Evolutionary conservation across 2,329 filamentous ascomycete genomes (phyloP), one percentile per base, ranked within the genome.

Genomic region (Ophiosphaerella korrae): DNA sequence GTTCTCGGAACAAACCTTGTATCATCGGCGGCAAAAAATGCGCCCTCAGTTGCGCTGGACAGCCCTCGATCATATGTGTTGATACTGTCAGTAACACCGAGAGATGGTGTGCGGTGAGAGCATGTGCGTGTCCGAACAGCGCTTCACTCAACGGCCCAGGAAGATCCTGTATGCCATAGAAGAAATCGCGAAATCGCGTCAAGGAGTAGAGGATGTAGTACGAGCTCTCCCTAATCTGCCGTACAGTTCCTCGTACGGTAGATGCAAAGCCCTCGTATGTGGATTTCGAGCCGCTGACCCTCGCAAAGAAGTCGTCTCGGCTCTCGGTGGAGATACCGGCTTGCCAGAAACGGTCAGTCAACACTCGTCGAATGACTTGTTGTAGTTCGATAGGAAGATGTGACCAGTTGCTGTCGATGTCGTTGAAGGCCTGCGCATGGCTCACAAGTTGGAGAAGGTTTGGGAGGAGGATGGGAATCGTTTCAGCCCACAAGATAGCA

Each of bases 291-390:
- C 91, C 89, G 48, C 91, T 86, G 2, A 99, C 93, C 35, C 90
- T 85, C 29, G 91, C 89, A 73, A 97, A 97, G 71, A 99, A 99
- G 51, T 97, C 93, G 56, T 97, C 94, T 71, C 94, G 92, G 63
- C 90, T 97, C 23, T 96, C 94, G 55, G 88, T 89, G 0, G 94
- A 97, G 43, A 99, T 99, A 8, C 94, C 94, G 6, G 92, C 91
- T 78, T 99, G 94, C 94, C 94, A 99, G 72, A 99, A 99, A 21
- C 94, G 84, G 74, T 99, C 94, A 12, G 92, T 96, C 18, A 99
- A 78, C 16, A 97, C 91, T 18, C 90, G 84, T 37, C 86, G 84
- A 34, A 97, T 89, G 45, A 96, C 85, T 5, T 82, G 77, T 51
- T 87, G 87, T 80, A 95, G 88, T 36, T 95, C 90, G 9, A 79